Evolutionary conservation across 2,329 filamentous ascomycete genomes (phyloP).

Genomic region (Pseudocercospora eumusae): DNA sequence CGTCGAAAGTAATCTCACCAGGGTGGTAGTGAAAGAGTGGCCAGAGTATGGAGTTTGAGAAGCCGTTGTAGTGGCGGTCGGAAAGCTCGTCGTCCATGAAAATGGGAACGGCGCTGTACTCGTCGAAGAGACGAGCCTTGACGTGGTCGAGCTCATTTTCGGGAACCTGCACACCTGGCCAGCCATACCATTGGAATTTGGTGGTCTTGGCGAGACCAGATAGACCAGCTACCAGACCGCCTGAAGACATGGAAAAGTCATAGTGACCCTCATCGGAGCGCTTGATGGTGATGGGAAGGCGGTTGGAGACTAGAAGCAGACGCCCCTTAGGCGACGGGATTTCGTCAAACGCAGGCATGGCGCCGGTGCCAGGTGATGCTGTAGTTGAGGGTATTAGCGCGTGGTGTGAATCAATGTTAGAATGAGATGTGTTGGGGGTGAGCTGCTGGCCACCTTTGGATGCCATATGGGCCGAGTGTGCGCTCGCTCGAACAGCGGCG

Average conservation of each 20-base stretch:
- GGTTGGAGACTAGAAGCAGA: conserved; percentile 87
- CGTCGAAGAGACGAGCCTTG: conserved; percentile 75
- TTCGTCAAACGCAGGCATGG: conserved; percentile 41
- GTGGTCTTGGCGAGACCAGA: conserved; percentile 90
- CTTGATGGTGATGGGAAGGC: conserved; percentile 95
- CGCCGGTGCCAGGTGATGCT: conserved; percentile 10
- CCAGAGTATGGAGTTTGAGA: conserved; percentile 98
- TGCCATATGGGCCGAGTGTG: conserved; percentile 1
- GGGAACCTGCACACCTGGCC: conserved; percentile 90
- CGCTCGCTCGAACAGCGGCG: conserved; percentile 1
- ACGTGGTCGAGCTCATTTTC: conserved; percentile 76
- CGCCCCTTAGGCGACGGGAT: conserved; percentile 46
- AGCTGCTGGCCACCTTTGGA: conserved; percentile 12
- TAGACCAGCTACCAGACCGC: conserved; percentile 89
- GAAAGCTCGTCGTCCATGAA: conserved; percentile 93
- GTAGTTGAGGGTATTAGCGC: conserved; percentile 14
- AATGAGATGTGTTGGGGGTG: conserved; percentile 4
- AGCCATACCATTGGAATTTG: conserved; percentile 97
- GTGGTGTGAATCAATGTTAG: neutral
- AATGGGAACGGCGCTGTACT: conserved; percentile 86
- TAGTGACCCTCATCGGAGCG: conserved; percentile 88
- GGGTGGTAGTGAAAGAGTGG: conserved; percentile 98
- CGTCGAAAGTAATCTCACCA: conserved; percentile 96
- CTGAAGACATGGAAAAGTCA: conserved; percentile 93
- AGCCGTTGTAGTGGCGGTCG: conserved; percentile 96